These are phyloP conservation scores for Aspergillus sp. DNA, from an alignment of 2,329 filamentous ascomycete genomes.

Conservation along the genomic window DNA sequence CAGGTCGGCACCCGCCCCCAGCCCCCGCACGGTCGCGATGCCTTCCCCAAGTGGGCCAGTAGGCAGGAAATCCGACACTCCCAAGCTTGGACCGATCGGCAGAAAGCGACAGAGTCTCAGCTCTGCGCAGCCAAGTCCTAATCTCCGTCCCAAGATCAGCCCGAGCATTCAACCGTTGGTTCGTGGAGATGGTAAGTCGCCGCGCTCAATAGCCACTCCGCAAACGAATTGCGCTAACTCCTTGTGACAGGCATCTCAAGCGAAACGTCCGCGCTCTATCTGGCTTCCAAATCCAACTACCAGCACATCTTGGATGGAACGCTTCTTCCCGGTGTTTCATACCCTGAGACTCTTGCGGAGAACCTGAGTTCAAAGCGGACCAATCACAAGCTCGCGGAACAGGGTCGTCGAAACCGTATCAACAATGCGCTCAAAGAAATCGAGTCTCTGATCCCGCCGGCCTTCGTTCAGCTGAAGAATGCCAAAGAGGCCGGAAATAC, in stretches of 20 bases:
- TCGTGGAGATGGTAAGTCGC: constrained; percentile 62
- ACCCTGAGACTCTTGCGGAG: constrained; percentile 85
- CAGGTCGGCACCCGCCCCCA: constrained; percentile 45
- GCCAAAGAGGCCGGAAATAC: constrained; percentile 40
- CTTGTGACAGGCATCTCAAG: constrained; percentile 46
- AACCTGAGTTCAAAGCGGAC: constrained; percentile 95
- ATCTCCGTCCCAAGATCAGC: constrained; percentile 83
- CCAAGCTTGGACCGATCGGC: constrained; percentile 47
- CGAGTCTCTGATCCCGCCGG: constrained; percentile 73
- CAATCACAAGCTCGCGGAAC: constrained; percentile 96
- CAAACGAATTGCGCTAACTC: constrained; percentile 3
- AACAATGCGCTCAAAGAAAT: constrained; percentile 93
- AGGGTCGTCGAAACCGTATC: constrained; percentile 91
- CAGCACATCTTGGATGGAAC: constrained; percentile 96
- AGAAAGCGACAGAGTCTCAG: constrained; percentile 71
- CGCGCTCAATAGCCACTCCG: constrained; percentile 14
- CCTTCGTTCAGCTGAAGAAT: constrained; percentile 44
- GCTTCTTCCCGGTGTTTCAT: constrained; percentile 82
- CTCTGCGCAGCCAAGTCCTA: constrained; percentile 79
- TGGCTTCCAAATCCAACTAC: constrained; percentile 96
- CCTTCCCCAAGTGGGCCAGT: constrained; percentile 50
- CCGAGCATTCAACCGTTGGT: constrained; percentile 91
- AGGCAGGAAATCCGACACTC: constrained; percentile 45
- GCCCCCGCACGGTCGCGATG: constrained; percentile 54
- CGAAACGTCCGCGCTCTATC: constrained; percentile 67